Conservation (phyloP, 2,329 filamentous ascomycete species). For the Corynespora cassiicola region DNA sequence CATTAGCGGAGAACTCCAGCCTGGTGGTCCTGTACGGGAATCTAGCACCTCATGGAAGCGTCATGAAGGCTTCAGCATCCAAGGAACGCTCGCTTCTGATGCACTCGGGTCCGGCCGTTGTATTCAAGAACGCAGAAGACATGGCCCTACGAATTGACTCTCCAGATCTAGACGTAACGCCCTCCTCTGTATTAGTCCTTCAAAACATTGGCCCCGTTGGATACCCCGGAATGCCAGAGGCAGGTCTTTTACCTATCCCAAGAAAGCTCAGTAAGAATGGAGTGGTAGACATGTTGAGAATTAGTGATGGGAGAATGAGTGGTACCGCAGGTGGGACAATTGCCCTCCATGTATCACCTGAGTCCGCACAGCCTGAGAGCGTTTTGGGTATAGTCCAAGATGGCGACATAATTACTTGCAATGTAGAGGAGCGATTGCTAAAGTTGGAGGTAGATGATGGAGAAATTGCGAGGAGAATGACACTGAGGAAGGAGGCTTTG, state of each 20-base stretch:
- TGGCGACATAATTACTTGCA: conserved; percentile 56
- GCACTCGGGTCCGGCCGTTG: conserved; percentile 80
- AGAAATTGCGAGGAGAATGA: conserved; percentile 48
- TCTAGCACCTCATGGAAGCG: conserved; percentile 82
- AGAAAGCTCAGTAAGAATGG: conserved; percentile 61
- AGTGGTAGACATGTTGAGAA: conserved; percentile 60
- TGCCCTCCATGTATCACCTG: conserved; percentile 60
- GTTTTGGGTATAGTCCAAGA: conserved; percentile 56
- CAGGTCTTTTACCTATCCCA: conserved; percentile 81
- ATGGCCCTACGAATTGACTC: conserved; percentile 74
- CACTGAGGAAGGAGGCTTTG: conserved; percentile 27
- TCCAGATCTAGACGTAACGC: conserved; percentile 71
- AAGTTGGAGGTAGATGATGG: conserved; percentile 50
- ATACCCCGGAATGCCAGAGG: conserved; percentile 93
- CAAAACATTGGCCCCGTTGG: conserved; percentile 90
- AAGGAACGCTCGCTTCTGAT: conserved; percentile 70
- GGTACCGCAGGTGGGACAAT: conserved; percentile 64
- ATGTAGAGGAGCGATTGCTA: conserved; percentile 51
- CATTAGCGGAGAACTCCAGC: conserved; percentile 83
- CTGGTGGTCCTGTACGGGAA: conserved; percentile 86
- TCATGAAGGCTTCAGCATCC: conserved; percentile 94
- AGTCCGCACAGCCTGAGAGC: conserved; percentile 55
- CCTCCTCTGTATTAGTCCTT: conserved; percentile 84
- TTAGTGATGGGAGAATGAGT: conserved; percentile 63
- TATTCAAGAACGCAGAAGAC: conserved; percentile 82